Evolutionary conservation across 805 yeast genomes (phyloP).

Genomic region (Suhomyces pyralidae): DNA sequence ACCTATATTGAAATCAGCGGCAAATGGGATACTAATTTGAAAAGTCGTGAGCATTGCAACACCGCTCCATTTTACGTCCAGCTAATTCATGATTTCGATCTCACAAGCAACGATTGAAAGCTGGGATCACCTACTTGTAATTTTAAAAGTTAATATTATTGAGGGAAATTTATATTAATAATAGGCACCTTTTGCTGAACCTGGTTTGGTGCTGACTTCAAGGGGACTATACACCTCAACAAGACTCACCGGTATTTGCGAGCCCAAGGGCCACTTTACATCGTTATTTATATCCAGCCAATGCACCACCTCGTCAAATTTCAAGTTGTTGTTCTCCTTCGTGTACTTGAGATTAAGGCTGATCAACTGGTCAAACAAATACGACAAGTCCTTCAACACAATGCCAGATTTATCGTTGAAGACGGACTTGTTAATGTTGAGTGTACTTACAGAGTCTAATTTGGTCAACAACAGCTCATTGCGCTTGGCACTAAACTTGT

Average conservation of each 20-base stretch:
- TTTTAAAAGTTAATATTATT: too few species aligned
- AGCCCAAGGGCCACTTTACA: conserved; percentile 44
- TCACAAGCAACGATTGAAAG: too few species aligned
- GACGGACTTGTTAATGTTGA: conserved; percentile 33
- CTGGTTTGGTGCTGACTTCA: not conserved
- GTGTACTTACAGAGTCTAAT: conserved; percentile 32
- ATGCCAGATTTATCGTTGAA: conserved; percentile 34
- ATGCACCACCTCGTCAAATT: conserved; percentile 33
- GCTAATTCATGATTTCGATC: too few species aligned
- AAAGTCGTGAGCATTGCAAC: too few species aligned
- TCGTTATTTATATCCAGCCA: conserved; percentile 36
- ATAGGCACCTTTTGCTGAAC: conserved; percentile 8
- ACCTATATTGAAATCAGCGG: too few species aligned
- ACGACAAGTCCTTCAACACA: conserved; percentile 33
- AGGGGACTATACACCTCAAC: conserved; percentile 25
- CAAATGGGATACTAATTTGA: too few species aligned
- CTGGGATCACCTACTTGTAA: too few species aligned
- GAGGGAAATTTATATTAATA: conserved; percentile 1
- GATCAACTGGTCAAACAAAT: conserved; percentile 41
- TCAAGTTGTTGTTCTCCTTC: conserved; percentile 40
- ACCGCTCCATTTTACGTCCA: too few species aligned
- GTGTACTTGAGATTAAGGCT: conserved; percentile 39
- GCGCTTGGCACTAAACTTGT: conserved; percentile 25
- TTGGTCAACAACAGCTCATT: conserved; percentile 31
- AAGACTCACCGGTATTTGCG: conserved; percentile 31